phyloP scores from a whole-genome alignment of 306 rosid species.

The Citrullus colocynthis region DNA sequence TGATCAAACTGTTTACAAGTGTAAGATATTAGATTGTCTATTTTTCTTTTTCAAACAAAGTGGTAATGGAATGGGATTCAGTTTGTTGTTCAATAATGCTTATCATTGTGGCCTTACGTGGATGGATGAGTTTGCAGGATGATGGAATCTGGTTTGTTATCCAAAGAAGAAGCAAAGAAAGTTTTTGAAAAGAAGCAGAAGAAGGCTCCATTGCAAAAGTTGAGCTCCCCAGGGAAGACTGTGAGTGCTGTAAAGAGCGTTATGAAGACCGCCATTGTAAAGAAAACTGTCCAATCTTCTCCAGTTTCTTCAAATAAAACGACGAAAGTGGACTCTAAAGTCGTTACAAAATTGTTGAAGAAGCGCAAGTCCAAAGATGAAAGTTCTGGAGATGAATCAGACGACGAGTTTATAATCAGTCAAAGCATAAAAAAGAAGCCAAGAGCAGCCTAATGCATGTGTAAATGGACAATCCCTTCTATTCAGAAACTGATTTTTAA shows the following conservation, averaged over 20 bases:
- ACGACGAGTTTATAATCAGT: constrained; percentile 22
- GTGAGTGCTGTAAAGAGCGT: constrained; percentile 20
- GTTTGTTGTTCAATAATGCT: not conserved
- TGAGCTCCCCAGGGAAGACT: constrained; percentile 38
- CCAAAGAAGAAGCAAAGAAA: constrained; percentile 49
- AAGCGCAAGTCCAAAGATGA: constrained; percentile 33
- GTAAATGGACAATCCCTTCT: not conserved
- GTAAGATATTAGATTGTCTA: not conserved
- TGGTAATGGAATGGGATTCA: not conserved
- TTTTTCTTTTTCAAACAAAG: not conserved
- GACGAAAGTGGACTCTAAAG: constrained; percentile 22
- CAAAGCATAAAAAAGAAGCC: constrained; percentile 20
- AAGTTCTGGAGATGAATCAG: constrained; percentile 42
- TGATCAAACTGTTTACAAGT: not conserved
- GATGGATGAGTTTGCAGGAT: constrained; percentile 35
- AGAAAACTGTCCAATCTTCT: constrained; percentile 26
- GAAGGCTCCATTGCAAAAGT: constrained; percentile 26
- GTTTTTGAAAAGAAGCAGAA: constrained; percentile 55
- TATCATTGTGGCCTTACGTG: not conserved
- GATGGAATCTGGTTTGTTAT: constrained; percentile 87
- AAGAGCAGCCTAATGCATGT: constrained; percentile 22
- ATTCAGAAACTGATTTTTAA: not conserved
- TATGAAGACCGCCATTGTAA: constrained; percentile 27
- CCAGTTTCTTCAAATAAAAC: constrained; percentile 22
- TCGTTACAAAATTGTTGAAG: constrained; percentile 29